A percentile compares a stretch with the other conserved stretches of the same genome.
These are phyloP conservation scores for Geotrichum candidum DNA, from an alignment of 1,139 yeast genomes.

Conservation along the genomic window DNA sequence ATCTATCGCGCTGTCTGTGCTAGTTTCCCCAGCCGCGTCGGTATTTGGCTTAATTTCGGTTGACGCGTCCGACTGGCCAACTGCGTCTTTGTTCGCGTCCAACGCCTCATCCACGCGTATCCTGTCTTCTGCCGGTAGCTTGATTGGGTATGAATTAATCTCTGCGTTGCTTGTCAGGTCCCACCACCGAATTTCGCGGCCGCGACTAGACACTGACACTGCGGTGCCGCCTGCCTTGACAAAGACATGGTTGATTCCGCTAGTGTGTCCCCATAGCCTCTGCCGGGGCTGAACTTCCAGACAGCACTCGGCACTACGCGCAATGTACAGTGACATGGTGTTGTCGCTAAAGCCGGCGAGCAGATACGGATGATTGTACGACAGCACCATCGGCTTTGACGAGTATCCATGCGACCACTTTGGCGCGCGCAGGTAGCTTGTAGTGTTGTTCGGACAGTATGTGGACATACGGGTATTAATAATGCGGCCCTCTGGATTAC, in stretches of 20 bases:
- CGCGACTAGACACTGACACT: conserved; percentile 20
- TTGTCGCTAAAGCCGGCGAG: conserved; percentile 16
- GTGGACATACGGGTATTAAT: conserved; percentile 18
- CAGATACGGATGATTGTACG: conserved; percentile 18
- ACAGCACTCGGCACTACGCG: conserved; percentile 16
- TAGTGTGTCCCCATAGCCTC: conserved; percentile 21
- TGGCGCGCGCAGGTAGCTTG: background rate
- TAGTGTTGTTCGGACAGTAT: conserved; percentile 6
- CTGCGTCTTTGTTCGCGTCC: background rate
- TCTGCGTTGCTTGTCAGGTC: conserved; percentile 6
- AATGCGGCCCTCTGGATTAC: conserved; percentile 16
- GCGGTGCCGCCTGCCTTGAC: conserved; percentile 20
- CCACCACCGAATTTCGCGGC: conserved; percentile 23
- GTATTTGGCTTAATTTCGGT: background rate
- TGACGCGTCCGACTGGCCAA: background rate
- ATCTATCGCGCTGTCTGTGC: background rate
- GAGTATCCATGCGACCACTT: conserved; percentile 14
- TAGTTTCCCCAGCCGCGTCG: background rate
- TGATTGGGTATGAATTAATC: background rate
- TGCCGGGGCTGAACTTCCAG: conserved; percentile 17
- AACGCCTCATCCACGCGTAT: background rate
- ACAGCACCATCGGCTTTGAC: conserved; percentile 10
- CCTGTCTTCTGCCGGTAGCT: background rate
- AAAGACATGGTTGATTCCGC: conserved; percentile 18
- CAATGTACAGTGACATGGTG: conserved; percentile 17